Evolutionary conservation across 352 stramenopile species (phyloP).

Genomic region (Globisporangium carolinianum): DNA sequence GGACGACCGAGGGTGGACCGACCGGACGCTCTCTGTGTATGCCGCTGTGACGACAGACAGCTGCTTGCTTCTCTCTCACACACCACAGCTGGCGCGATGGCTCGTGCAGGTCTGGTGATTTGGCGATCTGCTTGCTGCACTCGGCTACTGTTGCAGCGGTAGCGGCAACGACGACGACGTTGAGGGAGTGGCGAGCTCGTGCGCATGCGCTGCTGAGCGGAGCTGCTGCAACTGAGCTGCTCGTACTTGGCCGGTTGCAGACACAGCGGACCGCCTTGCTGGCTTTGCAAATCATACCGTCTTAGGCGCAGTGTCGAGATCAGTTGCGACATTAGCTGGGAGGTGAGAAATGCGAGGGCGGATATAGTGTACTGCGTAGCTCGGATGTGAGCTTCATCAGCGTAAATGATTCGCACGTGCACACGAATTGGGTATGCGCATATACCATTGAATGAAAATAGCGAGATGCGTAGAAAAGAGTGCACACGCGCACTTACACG

Average conservation of each 20-base stretch:
- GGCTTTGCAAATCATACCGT: not conserved
- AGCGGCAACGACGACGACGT: too few species aligned
- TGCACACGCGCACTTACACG: too few species aligned
- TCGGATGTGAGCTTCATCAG: not conserved
- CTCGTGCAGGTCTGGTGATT: not conserved
- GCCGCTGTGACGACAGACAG: not conserved
- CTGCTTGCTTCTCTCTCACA: not conserved
- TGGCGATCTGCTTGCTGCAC: not conserved
- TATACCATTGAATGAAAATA: too few species aligned
- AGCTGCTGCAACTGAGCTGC: too few species aligned
- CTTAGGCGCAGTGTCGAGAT: not conserved
- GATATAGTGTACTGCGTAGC: too few species aligned
- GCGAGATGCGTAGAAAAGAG: too few species aligned
- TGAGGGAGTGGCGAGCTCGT: not conserved
- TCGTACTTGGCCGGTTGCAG: not conserved
- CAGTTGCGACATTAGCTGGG: not conserved
- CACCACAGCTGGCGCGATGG: not conserved
- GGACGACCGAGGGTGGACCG: not conserved
- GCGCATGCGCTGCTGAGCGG: not conserved
- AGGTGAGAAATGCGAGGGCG: not conserved
- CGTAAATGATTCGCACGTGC: not conserved
- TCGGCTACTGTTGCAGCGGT: not conserved
- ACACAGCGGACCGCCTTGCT: not conserved
- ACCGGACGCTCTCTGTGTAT: not conserved
- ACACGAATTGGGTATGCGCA: not conserved